Conservation (phyloP, 139 green algal species). For the Edaphochlamys debaryana region DNA sequence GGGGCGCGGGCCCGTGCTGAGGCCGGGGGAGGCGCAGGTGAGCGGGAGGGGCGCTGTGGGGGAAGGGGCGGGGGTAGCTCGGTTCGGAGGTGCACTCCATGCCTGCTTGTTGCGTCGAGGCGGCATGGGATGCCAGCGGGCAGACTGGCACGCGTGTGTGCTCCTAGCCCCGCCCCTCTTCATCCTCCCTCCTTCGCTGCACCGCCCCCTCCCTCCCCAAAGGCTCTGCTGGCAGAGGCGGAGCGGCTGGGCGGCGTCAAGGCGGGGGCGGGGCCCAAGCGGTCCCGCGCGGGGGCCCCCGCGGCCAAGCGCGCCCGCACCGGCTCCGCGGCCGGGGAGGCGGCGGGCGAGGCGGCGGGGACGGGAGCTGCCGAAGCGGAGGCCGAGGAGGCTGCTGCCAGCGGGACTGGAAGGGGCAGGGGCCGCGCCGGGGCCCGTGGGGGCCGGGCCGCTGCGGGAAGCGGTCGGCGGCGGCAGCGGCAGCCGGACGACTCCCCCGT, state of each 20-base stretch:
- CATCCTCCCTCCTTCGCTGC: background rate
- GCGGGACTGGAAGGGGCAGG: too few relatives aligned
- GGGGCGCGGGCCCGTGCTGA: slow-evolving; percentile 7
- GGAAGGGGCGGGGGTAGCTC: background rate
- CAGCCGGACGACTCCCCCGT: slow-evolving; percentile 21
- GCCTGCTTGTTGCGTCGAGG: too few relatives aligned
- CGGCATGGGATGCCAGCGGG: too few relatives aligned
- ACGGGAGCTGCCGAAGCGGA: background rate
- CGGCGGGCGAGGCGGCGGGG: background rate
- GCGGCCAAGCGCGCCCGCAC: background rate
- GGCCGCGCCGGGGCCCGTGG: background rate
- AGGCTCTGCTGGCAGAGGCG: slow-evolving; percentile 54
- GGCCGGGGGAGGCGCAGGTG: background rate
- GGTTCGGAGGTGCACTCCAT: too few relatives aligned
- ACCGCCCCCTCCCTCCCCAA: background rate
- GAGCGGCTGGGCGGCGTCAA: slow-evolving; percentile 9
- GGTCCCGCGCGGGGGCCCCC: too few relatives aligned
- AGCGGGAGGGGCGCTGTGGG: background rate
- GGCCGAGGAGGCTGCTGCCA: background rate
- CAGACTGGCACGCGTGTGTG: too few relatives aligned
- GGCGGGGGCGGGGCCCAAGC: background rate
- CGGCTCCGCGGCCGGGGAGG: background rate
- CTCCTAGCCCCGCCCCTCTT: too few relatives aligned
- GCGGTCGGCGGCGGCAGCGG: slow-evolving; percentile 2
- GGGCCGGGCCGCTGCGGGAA: background rate